Evolutionary conservation across 805 yeast species (phyloP).

Genomic region (Candida silvatica): DNA sequence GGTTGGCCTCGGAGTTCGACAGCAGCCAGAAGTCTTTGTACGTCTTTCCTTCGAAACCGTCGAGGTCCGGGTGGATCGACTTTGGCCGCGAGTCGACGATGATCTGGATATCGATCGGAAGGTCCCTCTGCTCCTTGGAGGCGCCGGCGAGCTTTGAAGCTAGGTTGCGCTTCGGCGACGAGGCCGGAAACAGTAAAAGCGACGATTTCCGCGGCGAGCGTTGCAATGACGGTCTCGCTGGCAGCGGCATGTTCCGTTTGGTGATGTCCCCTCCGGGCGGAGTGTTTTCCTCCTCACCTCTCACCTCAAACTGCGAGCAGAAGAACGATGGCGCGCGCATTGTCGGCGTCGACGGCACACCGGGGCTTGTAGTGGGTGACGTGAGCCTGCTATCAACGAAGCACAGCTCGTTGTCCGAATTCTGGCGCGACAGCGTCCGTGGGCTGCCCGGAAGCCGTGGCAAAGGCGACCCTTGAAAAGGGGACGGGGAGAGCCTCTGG

Average conservation of each 20-base stretch:
- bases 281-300: too few relatives aligned
- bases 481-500: neutral
- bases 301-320: too few relatives aligned
- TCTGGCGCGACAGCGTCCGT: neutral
- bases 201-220: too few relatives aligned
- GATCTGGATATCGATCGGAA: conserved; percentile 17
- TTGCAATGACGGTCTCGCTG: too few relatives aligned
- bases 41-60: conserved; percentile 15
- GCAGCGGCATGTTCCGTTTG: too few relatives aligned
- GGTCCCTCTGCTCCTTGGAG: conserved; percentile 1
- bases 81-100: conserved; percentile 21
- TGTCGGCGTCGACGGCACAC: too few relatives aligned
- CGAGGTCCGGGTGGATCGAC: conserved; percentile 13
- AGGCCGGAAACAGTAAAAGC: too few relatives aligned
- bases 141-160: conserved; percentile 3
- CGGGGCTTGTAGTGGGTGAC: too few relatives aligned
- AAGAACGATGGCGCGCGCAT: too few relatives aligned
- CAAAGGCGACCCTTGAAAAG: neutral
- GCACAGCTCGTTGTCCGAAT: neutral
- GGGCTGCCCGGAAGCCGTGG: neutral
- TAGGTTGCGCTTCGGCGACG: too few relatives aligned
- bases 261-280: too few relatives aligned
- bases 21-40: conserved; percentile 23
- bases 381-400: neutral
- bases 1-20: conserved; percentile 14